These are phyloP conservation scores for Tetradesmus lagerheimii DNA, from an alignment of 139 green algal species.

Conservation along the genomic window DNA sequence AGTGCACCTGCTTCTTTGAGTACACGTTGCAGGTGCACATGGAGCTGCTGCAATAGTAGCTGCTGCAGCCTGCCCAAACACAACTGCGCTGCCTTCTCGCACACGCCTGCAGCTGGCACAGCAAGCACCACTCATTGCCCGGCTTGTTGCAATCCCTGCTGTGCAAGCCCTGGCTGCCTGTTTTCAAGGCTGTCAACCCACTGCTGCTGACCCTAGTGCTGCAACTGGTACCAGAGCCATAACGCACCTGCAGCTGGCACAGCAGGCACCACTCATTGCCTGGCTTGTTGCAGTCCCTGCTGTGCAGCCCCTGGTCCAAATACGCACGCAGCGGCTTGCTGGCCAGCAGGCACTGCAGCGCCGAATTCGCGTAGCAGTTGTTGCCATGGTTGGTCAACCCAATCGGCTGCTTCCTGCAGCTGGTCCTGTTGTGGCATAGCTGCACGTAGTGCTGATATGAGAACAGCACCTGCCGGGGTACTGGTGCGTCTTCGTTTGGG, in stretches of 20 bases:
- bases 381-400: conserved; percentile 37
- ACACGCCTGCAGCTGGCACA: not conserved
- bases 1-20: not conserved
- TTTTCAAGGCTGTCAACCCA: not conserved
- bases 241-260: conserved; percentile 52
- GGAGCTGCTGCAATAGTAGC: not conserved
- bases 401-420: conserved; percentile 1
- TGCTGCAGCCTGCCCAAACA: too few relatives aligned
- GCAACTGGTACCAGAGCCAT: too few relatives aligned
- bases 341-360: conserved; percentile 76
- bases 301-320: conserved; percentile 48
- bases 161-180: not conserved
- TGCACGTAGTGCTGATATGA: conserved; percentile 39
- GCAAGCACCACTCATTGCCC: conserved; percentile 42
- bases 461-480: conserved; percentile 41
- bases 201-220: not conserved
- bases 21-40: not conserved
- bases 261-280: conserved; percentile 49
- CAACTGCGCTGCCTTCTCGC: too few relatives aligned
- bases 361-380: conserved; percentile 49
- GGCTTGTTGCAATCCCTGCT: conserved; percentile 47
- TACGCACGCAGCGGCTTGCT: conserved; percentile 62
- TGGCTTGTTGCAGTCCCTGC: conserved; percentile 47
- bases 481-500: conserved; percentile 41
- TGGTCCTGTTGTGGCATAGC: conserved; percentile 7